Percentiles rank a stretch among this genome's conserved stretches.
These are phyloP conservation scores for Phyllosticta citriasiana DNA, from an alignment of 2,329 filamentous ascomycete genomes.

Conservation along the genomic window DNA sequence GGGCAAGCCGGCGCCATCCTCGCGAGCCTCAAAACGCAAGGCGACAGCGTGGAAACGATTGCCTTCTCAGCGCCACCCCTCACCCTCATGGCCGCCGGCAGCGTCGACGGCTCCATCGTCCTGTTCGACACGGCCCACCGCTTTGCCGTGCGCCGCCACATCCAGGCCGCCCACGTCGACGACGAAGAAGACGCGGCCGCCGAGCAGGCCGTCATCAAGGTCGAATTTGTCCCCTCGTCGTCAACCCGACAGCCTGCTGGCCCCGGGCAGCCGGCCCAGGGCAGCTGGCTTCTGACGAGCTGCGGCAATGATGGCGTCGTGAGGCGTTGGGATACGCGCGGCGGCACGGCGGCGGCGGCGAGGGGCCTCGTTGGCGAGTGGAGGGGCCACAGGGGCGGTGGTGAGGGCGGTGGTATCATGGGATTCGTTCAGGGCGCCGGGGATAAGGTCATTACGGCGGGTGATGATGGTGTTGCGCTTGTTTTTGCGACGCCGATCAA, in stretches of 20 bases:
- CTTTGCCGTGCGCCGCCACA: conserved; percentile 76
- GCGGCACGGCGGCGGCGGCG: conserved; percentile 54
- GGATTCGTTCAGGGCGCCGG: conserved; percentile 63
- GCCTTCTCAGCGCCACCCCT: conserved; percentile 53
- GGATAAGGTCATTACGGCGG: conserved; percentile 63
- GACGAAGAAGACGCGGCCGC: conserved; percentile 40
- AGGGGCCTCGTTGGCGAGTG: conserved; percentile 74
- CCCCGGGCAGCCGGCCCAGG: conserved; percentile 19
- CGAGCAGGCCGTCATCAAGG: conserved; percentile 81
- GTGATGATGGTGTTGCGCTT: conserved; percentile 67
- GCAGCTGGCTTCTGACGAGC: conserved; percentile 66
- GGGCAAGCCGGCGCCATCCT: conserved; percentile 63
- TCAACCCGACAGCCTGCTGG: neutral
- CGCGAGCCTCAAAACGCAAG: conserved; percentile 71
- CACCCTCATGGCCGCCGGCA: conserved; percentile 52
- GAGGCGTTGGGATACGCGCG: conserved; percentile 72
- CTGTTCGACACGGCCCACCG: conserved; percentile 80
- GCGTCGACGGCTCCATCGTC: conserved; percentile 60
- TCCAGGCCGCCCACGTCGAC: conserved; percentile 67
- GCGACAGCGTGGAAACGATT: conserved; percentile 68
- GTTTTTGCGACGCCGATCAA: conserved; percentile 40
- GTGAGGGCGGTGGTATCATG: conserved; percentile 78
- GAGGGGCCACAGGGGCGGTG: conserved; percentile 77
- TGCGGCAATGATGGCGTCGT: conserved; percentile 90
- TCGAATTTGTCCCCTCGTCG: conserved; percentile 63